Evolutionary conservation across 78 protist species (phyloP).

Genomic region (Dictyostelium brefeldianum): DNA sequence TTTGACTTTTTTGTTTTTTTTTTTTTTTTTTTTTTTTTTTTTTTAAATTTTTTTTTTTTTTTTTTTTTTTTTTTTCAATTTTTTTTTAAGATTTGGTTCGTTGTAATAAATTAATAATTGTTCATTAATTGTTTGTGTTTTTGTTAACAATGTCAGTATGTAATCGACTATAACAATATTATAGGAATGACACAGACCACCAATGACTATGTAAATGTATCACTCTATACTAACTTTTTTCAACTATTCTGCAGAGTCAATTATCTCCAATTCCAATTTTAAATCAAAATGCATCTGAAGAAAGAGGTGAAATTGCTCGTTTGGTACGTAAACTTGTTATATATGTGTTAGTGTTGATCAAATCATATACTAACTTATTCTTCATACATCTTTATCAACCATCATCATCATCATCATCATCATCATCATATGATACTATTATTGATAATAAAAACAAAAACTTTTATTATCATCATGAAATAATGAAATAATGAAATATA

Average conservation of each 20-base stretch:
- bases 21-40: neutral
- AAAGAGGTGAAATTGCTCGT: conserved; percentile 90
- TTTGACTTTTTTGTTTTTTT: neutral
- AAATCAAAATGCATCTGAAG: conserved; percentile 82
- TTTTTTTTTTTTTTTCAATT: neutral
- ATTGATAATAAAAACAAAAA: neutral
- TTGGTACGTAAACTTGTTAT: conserved; percentile 28
- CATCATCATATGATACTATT: neutral
- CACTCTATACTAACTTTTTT: neutral
- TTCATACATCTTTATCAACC: too few species aligned
- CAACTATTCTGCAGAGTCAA: conserved; percentile 10
- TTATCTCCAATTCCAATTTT: conserved; percentile 82
- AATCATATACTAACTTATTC: too few species aligned
- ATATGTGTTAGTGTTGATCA: neutral
- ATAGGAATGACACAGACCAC: too few species aligned
- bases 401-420: too few species aligned
- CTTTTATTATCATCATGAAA: too few species aligned
- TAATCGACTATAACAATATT: neutral
- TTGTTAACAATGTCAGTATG: conserved; percentile 15
- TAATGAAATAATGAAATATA: too few species aligned
- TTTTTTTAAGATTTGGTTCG: neutral
- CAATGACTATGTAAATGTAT: too few species aligned
- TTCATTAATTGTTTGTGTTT: too few species aligned
- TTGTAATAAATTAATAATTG: neutral
- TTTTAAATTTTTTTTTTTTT: neutral